Base-by-base conservation (phyloP, 1,284 basidiomycete species). In the Bondarzewia mesenterica region DNA sequence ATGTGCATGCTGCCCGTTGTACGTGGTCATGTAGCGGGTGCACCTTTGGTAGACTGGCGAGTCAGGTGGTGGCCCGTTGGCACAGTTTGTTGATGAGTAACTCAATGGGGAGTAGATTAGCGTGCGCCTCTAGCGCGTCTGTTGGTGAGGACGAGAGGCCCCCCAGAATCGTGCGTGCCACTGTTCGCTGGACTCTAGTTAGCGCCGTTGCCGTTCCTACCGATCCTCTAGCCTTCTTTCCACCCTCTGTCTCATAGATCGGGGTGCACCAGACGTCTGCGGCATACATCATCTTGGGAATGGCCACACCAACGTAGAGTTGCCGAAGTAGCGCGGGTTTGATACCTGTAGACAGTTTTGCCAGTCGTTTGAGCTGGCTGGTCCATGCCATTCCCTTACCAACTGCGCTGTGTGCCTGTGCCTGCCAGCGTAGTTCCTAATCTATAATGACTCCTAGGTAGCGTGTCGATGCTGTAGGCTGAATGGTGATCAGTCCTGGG, bases 11-110 rank as follows among this genome's bases (percentile, higher is more conserved):
- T 0, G 60, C 56, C 1, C 45, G 25, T 3, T 38, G 40, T 8
- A 60, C 52, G 0, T 20, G 20, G 6, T 37, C 12, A 39, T 48
- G 10, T 0, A 69, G 56, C 0, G 67, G 70, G 54, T 71, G 64
- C 1, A 49, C 42, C 0, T 10, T 3, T 0, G 65, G 64, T 0
- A 71, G 57, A 0, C 65, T 60, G 15, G 58, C 53, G 0, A 70
- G 50, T 1, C 60, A 43, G 2, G 63, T 20, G 0, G 60, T 32
- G 20, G 41, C 46, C 3, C 46, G 26, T 21, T 27, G 23, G 23
- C 46, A 47, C 7, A 10, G 12, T 20, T 47, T 47, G 8, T 47
- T 26, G 12, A 47, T 39, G 8, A 20, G 15, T 1, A 42, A 26
- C 10, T 27, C 40, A n/a, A 42, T 47, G 1, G 46, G 46, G 5